These are phyloP conservation scores for Echria macrotheca DNA, from an alignment of 495 filamentous ascomycete species.

Conservation along the genomic window DNA sequence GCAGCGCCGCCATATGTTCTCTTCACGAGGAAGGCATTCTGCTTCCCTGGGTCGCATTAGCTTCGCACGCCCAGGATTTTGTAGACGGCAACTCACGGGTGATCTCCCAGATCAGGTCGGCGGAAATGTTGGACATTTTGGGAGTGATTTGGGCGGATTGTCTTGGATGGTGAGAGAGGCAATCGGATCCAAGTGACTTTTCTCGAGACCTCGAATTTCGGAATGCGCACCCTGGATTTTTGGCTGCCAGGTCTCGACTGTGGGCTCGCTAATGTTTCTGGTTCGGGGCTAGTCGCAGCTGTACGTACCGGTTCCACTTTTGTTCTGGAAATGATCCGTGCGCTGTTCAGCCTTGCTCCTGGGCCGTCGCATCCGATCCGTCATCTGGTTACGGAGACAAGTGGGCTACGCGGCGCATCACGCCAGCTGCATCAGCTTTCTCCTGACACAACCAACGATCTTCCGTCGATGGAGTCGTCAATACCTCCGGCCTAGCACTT, in stretches of 20 bases:
- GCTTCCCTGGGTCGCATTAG: constrained; percentile 68
- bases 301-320: not conserved
- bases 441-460: too few species aligned
- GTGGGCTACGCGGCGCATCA: too few species aligned
- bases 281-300: constrained; percentile 15
- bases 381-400: too few species aligned
- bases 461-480: too few species aligned
- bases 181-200: constrained; percentile 25
- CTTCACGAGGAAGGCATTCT: constrained; percentile 87
- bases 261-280: constrained; percentile 41
- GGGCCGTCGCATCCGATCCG: constrained; percentile 10
- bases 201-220: constrained; percentile 33
- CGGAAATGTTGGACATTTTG: constrained; percentile 62
- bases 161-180: constrained; percentile 18
- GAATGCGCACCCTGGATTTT: constrained; percentile 20
- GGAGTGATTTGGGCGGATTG: constrained; percentile 23
- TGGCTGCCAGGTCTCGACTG: constrained; percentile 28
- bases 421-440: too few species aligned
- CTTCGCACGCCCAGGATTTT: too few species aligned
- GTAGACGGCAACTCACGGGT: constrained; percentile 69
- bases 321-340: not conserved
- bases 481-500: too few species aligned
- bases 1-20: constrained; percentile 67
- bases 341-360: constrained; percentile 5
- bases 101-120: constrained; percentile 87